Conservation (phyloP, 176 grass and related monocot species). For the Phyllostachys edulis region DNA sequence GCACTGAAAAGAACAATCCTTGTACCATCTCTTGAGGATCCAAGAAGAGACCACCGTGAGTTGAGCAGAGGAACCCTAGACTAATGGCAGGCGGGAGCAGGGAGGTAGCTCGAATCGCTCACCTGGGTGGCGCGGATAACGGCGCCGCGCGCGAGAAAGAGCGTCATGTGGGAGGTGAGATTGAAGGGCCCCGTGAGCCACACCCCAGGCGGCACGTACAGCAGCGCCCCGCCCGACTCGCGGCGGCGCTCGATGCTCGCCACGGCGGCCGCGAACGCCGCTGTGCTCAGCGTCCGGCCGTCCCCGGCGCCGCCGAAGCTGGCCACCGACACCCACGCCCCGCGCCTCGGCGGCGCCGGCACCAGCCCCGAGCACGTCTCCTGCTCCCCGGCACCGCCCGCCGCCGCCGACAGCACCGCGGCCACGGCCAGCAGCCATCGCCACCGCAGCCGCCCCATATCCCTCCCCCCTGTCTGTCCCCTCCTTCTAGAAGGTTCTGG, state of each 20-base stretch:
- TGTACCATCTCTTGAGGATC: neutral
- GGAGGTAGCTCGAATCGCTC: neutral
- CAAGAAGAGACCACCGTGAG: neutral
- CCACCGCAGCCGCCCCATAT: neutral
- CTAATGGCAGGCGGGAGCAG: neutral
- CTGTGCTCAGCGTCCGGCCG: constrained; percentile 57
- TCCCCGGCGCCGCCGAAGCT: constrained; percentile 70
- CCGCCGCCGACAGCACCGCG: neutral
- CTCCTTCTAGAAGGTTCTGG: neutral
- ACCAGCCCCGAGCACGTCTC: constrained; percentile 57
- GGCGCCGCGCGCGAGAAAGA: constrained; percentile 71
- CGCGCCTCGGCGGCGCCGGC: constrained; percentile 45
- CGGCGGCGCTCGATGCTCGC: constrained; percentile 40
- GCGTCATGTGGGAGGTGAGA: constrained; percentile 80
- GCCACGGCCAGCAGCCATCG: neutral
- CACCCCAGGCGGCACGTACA: constrained; percentile 70
- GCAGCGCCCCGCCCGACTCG: constrained; percentile 53
- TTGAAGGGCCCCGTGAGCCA: constrained; percentile 90
- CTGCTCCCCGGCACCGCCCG: constrained; percentile 18
- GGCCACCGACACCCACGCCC: constrained; percentile 67
- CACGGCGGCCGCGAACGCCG: constrained; percentile 53
- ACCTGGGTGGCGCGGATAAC: constrained; percentile 72
- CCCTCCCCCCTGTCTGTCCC: too few relatives aligned
- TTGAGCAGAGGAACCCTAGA: neutral
- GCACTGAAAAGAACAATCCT: neutral